Conservation (phyloP, 805 yeast species). For the Lipomyces mesembrius region DNA sequence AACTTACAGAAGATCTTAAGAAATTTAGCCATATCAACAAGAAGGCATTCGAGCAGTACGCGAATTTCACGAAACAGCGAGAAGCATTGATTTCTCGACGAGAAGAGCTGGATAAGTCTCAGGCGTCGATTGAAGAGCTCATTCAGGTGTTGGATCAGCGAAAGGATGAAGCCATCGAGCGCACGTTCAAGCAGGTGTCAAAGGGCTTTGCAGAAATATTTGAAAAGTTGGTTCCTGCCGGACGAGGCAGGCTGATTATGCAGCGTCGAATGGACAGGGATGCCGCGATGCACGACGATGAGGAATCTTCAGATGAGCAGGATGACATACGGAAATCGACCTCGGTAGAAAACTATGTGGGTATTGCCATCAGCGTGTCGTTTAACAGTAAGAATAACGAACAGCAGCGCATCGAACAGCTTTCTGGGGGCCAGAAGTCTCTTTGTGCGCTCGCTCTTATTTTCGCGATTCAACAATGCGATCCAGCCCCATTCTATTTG, state of each 20-base stretch:
- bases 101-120: constrained; percentile 70
- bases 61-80: constrained; percentile 71
- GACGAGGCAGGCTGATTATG: constrained; percentile 75
- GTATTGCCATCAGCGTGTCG: constrained; percentile 85
- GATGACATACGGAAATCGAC: constrained; percentile 36
- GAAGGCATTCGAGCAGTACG: constrained; percentile 84
- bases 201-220: constrained; percentile 74
- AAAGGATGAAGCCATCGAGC: constrained; percentile 79
- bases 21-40: constrained; percentile 79
- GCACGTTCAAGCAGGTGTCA: constrained; percentile 78
- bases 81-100: constrained; percentile 68
- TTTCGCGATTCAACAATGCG: constrained; percentile 90
- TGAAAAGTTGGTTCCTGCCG: constrained; percentile 80
- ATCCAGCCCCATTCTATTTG: constrained; percentile 95
- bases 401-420: constrained; percentile 83
- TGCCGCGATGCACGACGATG: constrained; percentile 36
- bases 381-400: constrained; percentile 86
- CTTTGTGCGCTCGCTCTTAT: constrained; percentile 95
- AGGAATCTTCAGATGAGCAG: constrained; percentile 41
- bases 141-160: constrained; percentile 72
- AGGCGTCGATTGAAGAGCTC: constrained; percentile 70
- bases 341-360: constrained; percentile 64
- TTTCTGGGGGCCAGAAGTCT: constrained; percentile 96
- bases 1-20: constrained; percentile 60
- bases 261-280: constrained; percentile 50